Percentiles rank a stretch among this genome's conserved stretches.
phyloP scores from a whole-genome alignment of 2,329 filamentous ascomycete genomes.

The Daldinia sp. region DNA sequence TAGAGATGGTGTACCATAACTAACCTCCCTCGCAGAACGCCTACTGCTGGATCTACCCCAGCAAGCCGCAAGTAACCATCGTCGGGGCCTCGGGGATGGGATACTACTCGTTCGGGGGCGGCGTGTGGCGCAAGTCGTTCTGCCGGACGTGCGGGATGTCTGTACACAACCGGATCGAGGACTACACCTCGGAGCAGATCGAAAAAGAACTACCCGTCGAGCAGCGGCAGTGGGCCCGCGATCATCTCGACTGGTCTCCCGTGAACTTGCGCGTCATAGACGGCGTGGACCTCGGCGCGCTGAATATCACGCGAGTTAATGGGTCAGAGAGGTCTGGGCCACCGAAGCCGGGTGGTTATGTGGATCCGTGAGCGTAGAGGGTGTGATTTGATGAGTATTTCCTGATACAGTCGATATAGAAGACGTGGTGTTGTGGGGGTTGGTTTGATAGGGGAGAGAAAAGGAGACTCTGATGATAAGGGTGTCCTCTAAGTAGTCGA shows the following conservation, averaged over 20 bases:
- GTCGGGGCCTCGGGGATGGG: conserved; percentile 52
- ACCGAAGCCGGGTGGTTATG: conserved; percentile 47
- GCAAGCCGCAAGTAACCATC: conserved; percentile 53
- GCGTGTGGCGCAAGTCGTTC: conserved; percentile 56
- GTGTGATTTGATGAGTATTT: neutral
- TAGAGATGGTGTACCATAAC: too few relatives aligned
- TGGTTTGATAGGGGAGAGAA: neutral
- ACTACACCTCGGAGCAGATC: conserved; percentile 51
- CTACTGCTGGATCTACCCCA: conserved; percentile 59
- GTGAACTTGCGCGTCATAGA: conserved; percentile 58
- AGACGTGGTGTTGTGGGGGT: neutral
- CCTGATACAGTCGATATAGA: neutral
- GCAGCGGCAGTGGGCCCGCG: conserved; percentile 30
- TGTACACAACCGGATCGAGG: conserved; percentile 52
- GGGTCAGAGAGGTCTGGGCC: conserved; percentile 47
- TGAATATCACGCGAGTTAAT: conserved; percentile 46
- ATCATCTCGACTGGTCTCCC: conserved; percentile 43
- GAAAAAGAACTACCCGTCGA: conserved; percentile 48
- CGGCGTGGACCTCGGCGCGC: conserved; percentile 52
- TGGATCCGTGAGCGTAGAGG: conserved; percentile 53
- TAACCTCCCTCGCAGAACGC: conserved; percentile 54
- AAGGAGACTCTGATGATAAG: neutral
- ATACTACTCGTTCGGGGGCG: conserved; percentile 53
- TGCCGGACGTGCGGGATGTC: conserved; percentile 61
- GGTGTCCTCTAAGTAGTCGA: too few relatives aligned